phyloP scores from a whole-genome alignment of 495 filamentous ascomycete genomes.

The Penicillium lividum region DNA sequence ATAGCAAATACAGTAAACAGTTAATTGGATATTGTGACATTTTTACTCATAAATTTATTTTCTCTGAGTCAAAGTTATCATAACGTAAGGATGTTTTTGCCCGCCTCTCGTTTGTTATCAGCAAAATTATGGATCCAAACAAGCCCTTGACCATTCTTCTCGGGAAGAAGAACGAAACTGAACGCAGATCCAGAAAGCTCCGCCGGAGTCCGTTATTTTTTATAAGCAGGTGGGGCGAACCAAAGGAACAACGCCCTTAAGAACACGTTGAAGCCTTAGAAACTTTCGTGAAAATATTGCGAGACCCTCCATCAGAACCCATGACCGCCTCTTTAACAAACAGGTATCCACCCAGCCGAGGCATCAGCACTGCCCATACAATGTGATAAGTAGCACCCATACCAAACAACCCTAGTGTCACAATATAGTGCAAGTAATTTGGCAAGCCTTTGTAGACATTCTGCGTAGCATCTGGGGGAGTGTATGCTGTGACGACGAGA shows the following conservation, averaged over 20 bases:
- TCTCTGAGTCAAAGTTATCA: not conserved
- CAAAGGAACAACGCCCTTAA: not conserved
- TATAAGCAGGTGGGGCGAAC: not conserved
- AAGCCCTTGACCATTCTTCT: not conserved
- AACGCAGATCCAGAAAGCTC: not conserved
- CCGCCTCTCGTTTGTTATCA: not conserved
- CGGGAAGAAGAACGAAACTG: not conserved
- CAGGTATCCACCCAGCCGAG: constrained; percentile 53
- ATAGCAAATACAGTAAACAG: no score
- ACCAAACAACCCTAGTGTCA: constrained; percentile 57
- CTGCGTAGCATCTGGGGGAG: constrained; percentile 58
- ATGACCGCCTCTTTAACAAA: constrained; percentile 61
- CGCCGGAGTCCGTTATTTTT: constrained; percentile 1
- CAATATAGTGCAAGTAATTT: constrained; percentile 63
- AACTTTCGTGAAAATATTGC: constrained; percentile 38
- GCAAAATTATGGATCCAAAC: not conserved
- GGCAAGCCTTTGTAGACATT: constrained; percentile 63
- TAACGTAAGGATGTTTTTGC: not conserved
- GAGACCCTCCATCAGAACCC: constrained; percentile 56
- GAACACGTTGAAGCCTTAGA: constrained; percentile 13
- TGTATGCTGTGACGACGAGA: constrained; percentile 64
- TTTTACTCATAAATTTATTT: no score
- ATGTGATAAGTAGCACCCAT: constrained; percentile 57
- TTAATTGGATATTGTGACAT: not conserved
- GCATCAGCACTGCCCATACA: constrained; percentile 57